Evolutionary conservation across 805 yeast genomes (phyloP), one percentile per base, ranked within the genome.

Genomic region (Pichia pseudocactophila): DNA sequence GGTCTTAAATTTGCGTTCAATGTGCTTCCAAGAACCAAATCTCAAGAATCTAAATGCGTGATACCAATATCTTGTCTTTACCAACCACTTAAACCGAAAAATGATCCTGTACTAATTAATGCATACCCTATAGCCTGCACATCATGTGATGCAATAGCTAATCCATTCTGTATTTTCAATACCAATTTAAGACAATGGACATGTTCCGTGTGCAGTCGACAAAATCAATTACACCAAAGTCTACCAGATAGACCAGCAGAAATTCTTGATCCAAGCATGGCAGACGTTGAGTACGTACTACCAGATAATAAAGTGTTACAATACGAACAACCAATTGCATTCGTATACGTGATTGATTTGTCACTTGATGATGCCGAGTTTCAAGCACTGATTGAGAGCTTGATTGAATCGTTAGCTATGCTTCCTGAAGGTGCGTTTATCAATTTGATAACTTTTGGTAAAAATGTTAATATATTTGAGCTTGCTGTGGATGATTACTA

Each of bases 1-100:
- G 92, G 92, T 37, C 74, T 82, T 33, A 73, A 92, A 53, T 70
- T 80, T 57, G 70, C 89, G 7, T 84, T 92, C 88, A 82, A 80
- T 56, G 63, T 66, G 9, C 59, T 79, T 12, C 83, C 84, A 6
- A 63, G 70, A 34, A 65, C 76, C n/a, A 72, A 70, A 51, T 62
- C 68, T 34, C 79, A 76, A 37, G 72, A 74, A 39, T 65, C 68
- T 27, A 57, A 80, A 40, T 66, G 73, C 39, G 67, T 72, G 1
- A 70, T 77, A 10, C 83, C 83, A 2, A 54, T 76, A 27, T 78
- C 79, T 0, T 68, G 79, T 30, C 50, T 77, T 36, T 78, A 76
- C 53, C 78, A 81, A 7, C 85, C 85, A 1, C 58, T 78, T 47
- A 71, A 72, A 57, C 69, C 64, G 36, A 66, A 71, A 43, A 63